Evolutionary conservation across 1,139 yeast species (phyloP).

Genomic region (Geotrichum macrosporum): DNA sequence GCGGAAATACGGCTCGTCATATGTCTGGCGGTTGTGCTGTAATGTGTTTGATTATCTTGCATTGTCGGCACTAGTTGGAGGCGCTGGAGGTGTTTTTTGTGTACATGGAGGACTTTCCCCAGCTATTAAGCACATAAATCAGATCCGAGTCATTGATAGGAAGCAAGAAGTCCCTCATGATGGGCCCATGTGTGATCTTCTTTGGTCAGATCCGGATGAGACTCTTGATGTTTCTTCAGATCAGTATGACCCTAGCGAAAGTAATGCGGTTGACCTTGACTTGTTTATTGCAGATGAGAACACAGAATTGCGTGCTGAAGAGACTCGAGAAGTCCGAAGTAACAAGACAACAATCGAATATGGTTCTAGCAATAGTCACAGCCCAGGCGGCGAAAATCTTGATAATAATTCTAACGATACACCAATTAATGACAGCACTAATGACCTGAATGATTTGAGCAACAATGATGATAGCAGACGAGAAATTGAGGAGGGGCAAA

Average conservation of each 20-base stretch:
- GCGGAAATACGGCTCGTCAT: conserved; percentile 66
- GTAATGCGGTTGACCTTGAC: conserved; percentile 9
- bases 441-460: background rate
- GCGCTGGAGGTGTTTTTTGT: conserved; percentile 88
- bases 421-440: background rate
- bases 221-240: conserved; percentile 33
- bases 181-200: conserved; percentile 89
- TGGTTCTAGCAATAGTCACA: conserved; percentile 7
- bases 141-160: conserved; percentile 64
- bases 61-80: conserved; percentile 91
- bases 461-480: conserved; percentile 1
- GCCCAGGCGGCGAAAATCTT: conserved; percentile 1
- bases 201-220: conserved; percentile 96
- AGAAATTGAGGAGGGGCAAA: background rate
- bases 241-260: background rate
- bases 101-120: conserved; percentile 98
- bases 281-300: conserved; percentile 13
- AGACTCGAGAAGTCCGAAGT: conserved; percentile 3
- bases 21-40: conserved; percentile 74
- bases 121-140: conserved; percentile 66
- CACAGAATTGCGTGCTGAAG: conserved; percentile 6
- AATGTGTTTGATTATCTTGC: conserved; percentile 86
- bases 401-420: conserved; percentile 4
- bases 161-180: conserved; percentile 91
- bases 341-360: conserved; percentile 2